These are phyloP conservation scores for Exophiala mesophila DNA, from an alignment of 2,329 filamentous ascomycete species.

Conservation along the genomic window DNA sequence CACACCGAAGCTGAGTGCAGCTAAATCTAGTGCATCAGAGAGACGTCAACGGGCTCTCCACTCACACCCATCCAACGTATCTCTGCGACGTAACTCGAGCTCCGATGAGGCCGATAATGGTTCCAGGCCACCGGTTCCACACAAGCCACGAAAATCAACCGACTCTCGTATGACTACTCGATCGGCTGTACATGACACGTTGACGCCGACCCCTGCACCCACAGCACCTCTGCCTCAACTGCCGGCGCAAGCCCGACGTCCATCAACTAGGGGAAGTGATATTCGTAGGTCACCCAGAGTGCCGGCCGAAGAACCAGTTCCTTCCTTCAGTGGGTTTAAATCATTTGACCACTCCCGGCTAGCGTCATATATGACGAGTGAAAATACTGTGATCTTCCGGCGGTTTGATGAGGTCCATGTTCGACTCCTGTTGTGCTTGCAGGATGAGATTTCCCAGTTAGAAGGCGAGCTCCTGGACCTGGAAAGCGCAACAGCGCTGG, in stretches of 20 bases:
- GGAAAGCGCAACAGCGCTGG: slow-evolving; percentile 22
- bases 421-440: slow-evolving; percentile 31
- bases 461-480: slow-evolving; percentile 30
- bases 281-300: slow-evolving; percentile 4
- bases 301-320: slow-evolving; percentile 10
- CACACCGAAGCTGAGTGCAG: slow-evolving; percentile 10
- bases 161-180: slow-evolving; percentile 20
- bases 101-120: slow-evolving; percentile 20
- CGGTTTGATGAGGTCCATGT: slow-evolving; percentile 32
- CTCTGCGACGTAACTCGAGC: slow-evolving; percentile 13
- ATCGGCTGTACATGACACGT: slow-evolving; percentile 20
- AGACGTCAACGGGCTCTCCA: slow-evolving; percentile 21
- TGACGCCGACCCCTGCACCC: slow-evolving; percentile 20
- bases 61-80: slow-evolving; percentile 24
- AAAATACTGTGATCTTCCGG: slow-evolving; percentile 29
- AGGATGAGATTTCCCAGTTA: slow-evolving; percentile 32
- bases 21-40: slow-evolving; percentile 24
- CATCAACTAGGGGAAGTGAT: slow-evolving; percentile 10
- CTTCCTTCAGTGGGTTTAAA: slow-evolving; percentile 4
- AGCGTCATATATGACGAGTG: slow-evolving; percentile 25
- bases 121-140: slow-evolving; percentile 10
- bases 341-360: slow-evolving; percentile 18
- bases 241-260: slow-evolving; percentile 17
- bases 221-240: slow-evolving; percentile 22
- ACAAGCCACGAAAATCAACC: slow-evolving; percentile 20